These are phyloP conservation scores for Sporothrix protearum DNA, from an alignment of 2,329 filamentous ascomycete species.

Conservation along the genomic window DNA sequence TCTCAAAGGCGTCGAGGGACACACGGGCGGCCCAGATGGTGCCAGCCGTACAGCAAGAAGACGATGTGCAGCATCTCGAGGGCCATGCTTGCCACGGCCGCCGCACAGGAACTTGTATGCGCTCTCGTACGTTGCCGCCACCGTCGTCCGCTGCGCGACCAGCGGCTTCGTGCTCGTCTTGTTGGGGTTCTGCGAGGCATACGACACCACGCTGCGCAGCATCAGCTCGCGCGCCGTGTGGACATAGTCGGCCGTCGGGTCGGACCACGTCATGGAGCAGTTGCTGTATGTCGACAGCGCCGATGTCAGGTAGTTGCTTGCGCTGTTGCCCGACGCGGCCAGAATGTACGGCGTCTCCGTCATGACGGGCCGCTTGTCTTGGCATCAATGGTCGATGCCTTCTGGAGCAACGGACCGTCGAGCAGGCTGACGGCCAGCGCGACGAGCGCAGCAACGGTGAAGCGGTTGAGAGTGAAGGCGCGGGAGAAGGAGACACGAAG, in stretches of 20 bases:
- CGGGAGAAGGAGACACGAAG: neutral
- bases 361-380: neutral
- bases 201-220: conserved; percentile 18
- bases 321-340: neutral
- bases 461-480: neutral
- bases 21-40: conserved; percentile 7
- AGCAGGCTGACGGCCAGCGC: conserved; percentile 6
- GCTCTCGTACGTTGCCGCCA: conserved; percentile 1
- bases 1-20: conserved; percentile 15
- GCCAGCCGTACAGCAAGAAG: conserved; percentile 10
- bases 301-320: conserved; percentile 16
- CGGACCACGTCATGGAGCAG: conserved; percentile 19
- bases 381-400: conserved; percentile 9
- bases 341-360: neutral
- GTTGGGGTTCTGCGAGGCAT: neutral
- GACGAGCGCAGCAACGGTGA: neutral
- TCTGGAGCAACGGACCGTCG: conserved; percentile 18
- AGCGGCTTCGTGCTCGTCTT: neutral
- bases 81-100: conserved; percentile 6
- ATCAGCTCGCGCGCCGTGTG: conserved; percentile 20
- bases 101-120: conserved; percentile 15
- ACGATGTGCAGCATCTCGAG: conserved; percentile 1
- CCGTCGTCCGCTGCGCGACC: neutral
- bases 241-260: conserved; percentile 16
- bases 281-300: conserved; percentile 7